phyloP scores from a whole-genome alignment of 352 stramenopile genomes.

The Aphanomyces astaci region DNA sequence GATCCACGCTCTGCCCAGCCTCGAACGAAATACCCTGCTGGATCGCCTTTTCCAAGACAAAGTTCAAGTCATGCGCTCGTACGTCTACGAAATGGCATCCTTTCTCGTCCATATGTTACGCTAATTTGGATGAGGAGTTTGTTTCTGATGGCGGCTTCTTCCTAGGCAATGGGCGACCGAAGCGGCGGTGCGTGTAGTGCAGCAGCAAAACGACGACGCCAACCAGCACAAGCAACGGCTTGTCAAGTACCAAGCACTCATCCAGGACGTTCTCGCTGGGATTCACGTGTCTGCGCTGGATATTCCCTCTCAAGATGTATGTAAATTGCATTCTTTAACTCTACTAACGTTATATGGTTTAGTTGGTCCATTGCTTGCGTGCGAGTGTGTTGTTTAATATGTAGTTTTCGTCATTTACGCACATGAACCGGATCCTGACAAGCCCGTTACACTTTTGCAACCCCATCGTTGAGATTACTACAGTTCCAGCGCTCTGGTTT shows the following conservation, averaged over 20 bases:
- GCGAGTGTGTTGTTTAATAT: too few relatives aligned
- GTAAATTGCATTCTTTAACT: too few relatives aligned
- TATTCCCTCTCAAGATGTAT: slow-evolving; percentile 2
- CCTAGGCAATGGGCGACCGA: neutral
- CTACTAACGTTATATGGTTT: too few relatives aligned
- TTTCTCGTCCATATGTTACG: too few relatives aligned
- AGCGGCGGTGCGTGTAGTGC: neutral
- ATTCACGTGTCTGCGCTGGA: neutral
- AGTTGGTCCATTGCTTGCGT: too few relatives aligned
- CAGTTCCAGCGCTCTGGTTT: too few relatives aligned
- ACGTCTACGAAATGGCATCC: too few relatives aligned
- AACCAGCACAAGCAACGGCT: neutral
- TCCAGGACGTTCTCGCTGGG: slow-evolving; percentile 17
- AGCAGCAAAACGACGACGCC: slow-evolving; percentile 2
- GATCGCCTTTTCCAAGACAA: slow-evolving; percentile 6
- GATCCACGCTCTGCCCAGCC: neutral
- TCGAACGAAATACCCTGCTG: neutral
- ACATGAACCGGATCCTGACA: too few relatives aligned
- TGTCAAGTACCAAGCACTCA: slow-evolving; percentile 9
- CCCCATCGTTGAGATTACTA: too few relatives aligned
- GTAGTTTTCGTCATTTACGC: too few relatives aligned
- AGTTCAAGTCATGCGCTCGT: slow-evolving; percentile 2
- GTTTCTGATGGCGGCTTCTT: neutral
- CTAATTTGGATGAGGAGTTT: too few relatives aligned
- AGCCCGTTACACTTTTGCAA: too few relatives aligned